phyloP scores from a whole-genome alignment of 2,329 filamentous ascomycete species.

The Fusarium sororula region DNA sequence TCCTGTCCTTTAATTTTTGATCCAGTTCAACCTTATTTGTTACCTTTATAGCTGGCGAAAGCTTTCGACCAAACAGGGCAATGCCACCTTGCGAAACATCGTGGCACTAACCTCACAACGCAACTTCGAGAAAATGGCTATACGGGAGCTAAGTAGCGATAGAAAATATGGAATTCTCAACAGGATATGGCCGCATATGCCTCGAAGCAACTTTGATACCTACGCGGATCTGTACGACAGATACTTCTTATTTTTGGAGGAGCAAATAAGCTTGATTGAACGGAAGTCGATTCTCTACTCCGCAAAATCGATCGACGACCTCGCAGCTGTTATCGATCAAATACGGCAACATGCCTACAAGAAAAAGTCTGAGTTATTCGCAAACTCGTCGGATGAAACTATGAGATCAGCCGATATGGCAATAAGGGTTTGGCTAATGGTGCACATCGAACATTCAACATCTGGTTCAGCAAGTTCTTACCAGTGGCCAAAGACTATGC shows the following conservation, averaged over 20 bases:
- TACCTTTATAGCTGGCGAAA: not conserved
- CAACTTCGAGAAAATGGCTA: not conserved
- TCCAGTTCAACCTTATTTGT: not conserved
- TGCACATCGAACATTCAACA: not conserved
- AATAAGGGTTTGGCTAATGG: not conserved
- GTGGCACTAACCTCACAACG: not conserved
- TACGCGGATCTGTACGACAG: not conserved
- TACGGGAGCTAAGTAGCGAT: not conserved
- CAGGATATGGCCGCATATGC: not conserved
- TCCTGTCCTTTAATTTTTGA: fast-evolving
- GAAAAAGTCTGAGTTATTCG: not conserved
- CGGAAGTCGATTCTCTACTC: not conserved
- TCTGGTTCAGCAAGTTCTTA: not conserved
- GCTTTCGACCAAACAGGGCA: not conserved
- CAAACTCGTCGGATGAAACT: fast-evolving
- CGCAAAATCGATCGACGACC: not conserved
- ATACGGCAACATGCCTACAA: not conserved
- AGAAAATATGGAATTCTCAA: not conserved
- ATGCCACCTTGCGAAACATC: not conserved
- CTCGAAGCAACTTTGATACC: not conserved
- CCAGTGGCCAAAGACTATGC: not conserved
- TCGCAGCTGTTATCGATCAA: not conserved
- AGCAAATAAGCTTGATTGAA: not conserved
- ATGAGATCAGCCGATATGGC: not conserved
- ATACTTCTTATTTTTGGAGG: not conserved